Base-by-base conservation (phyloP, 345 rosid genomes). In the Abelmoschus esculentus region DNA sequence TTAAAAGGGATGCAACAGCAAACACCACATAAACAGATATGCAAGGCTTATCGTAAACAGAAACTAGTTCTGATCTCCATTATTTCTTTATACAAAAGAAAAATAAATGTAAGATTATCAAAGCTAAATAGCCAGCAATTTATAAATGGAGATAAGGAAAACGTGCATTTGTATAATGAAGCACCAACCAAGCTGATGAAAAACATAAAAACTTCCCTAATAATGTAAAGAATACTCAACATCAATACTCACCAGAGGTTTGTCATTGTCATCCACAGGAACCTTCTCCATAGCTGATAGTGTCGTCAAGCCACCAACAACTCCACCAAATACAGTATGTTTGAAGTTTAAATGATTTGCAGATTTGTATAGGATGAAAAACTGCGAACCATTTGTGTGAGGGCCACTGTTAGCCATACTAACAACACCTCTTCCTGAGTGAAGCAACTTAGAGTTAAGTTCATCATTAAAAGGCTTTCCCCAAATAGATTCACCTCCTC, bases 381-480 rank as follows among this genome's bases (percentile, higher is more conserved):
- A 95, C 78, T 91, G 97, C 57, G 99, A 95, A 76, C 99, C 99
- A 78, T 95, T 95, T 32, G 96, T 85, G 83, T 90, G 96, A 9
- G 98, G 98, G 62, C 98, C 99, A 76, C 96, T 95, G 77, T 90
- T 95, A 57, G 97, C 99, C 99, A 95, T 91, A 70, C 99, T 91
- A 68, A 95, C 98, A 61, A 90, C 83, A 19, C 99, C 98, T 80
- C 92, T 87, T 76, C 98, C 98, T 4, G 98, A 79, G 78, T 91
- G 99, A 75, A 91, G 85, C 79, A 89, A 82, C 82, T 95, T 95
- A 44, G 98, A 90, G 83, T 95, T 90, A 18, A 83, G 66, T 73
- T 95, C 99, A 71, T 90, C 99, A 77, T 92, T 90, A 84, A 90
- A 95, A 75, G 96, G 92, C 80, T 90, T 90, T 46, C 97, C 98